phyloP scores from a whole-genome alignment of 441 rosid species.

The Populus trichocarpa region DNA sequence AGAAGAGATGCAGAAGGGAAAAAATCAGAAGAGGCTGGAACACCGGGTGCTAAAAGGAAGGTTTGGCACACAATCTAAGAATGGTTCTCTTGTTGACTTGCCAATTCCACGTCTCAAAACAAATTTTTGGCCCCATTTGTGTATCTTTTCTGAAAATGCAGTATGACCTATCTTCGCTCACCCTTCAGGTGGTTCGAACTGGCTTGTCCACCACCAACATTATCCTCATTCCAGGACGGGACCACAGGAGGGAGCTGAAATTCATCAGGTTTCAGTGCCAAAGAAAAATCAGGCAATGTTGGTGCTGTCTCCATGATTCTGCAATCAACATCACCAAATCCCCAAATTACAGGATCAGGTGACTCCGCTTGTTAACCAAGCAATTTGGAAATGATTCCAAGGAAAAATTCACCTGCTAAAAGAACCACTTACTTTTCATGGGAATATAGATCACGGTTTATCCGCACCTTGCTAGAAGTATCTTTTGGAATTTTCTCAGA shows the following conservation, averaged over 20 bases:
- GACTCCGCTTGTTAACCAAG: neutral
- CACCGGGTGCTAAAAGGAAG: neutral
- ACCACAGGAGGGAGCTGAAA: constrained; percentile 71
- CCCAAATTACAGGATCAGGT: constrained; percentile 4
- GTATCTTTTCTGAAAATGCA: constrained; percentile 5
- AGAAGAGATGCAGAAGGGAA: neutral
- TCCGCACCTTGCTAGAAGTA: constrained; percentile 89
- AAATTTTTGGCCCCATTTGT: neutral
- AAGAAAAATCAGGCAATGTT: constrained; percentile 87
- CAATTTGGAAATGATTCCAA: neutral
- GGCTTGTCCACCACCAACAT: constrained; percentile 24
- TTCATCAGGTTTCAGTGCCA: constrained; percentile 92
- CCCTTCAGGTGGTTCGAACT: constrained; percentile 29
- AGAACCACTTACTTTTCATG: constrained; percentile 71
- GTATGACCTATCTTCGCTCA: constrained; percentile 27
- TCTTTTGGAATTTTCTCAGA: constrained; percentile 94
- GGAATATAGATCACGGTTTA: constrained; percentile 80
- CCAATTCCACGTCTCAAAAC: constrained; percentile 14
- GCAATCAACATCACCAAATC: constrained; percentile 9
- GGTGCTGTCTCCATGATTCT: constrained; percentile 96
- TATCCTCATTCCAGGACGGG: constrained; percentile 64
- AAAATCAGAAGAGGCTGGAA: neutral
- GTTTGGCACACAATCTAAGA: constrained; percentile 16
- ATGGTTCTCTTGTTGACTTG: constrained; percentile 11
- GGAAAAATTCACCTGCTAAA: neutral